Percentiles rank a stretch among this genome's conserved stretches.
These are phyloP conservation scores for Chytridium lagenaria DNA, from an alignment of 371 early-diverging fungal genomes.

Conservation along the genomic window DNA sequence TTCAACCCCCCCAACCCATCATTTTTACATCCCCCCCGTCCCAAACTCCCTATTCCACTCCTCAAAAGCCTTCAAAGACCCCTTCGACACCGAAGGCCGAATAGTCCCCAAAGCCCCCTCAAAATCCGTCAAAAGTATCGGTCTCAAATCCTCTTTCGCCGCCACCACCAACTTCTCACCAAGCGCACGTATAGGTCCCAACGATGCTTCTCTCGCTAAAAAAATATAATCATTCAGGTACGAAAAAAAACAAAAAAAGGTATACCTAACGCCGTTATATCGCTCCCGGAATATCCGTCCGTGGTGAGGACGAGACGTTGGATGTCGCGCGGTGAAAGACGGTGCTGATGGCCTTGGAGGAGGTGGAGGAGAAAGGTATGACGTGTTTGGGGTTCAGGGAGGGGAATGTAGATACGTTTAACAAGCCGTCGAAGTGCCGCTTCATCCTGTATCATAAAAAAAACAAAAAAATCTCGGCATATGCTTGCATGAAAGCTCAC, in stretches of 20 bases:
- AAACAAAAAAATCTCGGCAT: constrained; percentile 8
- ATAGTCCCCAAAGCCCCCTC: constrained; percentile 64
- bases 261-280: constrained; percentile 71
- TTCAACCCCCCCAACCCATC: too few species aligned
- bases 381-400: constrained; percentile 72
- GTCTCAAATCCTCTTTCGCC: constrained; percentile 64
- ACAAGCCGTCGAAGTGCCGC: constrained; percentile 77
- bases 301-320: constrained; percentile 56
- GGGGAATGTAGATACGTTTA: constrained; percentile 75
- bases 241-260: neutral
- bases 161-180: constrained; percentile 61
- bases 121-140: constrained; percentile 70
- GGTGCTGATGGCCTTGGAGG: constrained; percentile 58
- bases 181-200: constrained; percentile 73
- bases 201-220: constrained; percentile 72
- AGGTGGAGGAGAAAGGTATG: constrained; percentile 60
- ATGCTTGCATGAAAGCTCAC: constrained; percentile 20
- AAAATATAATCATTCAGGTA: neutral
- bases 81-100: constrained; percentile 69
- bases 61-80: constrained; percentile 60
- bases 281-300: constrained; percentile 80
- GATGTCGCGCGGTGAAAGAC: constrained; percentile 57
- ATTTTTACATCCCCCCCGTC: constrained; percentile 38
- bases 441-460: constrained; percentile 74
- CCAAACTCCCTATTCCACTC: constrained; percentile 69